A percentile compares a stretch with the other conserved stretches of the same genome.
phyloP scores from a whole-genome alignment of 345 rosid species.

The Hirschfeldia incana region DNA sequence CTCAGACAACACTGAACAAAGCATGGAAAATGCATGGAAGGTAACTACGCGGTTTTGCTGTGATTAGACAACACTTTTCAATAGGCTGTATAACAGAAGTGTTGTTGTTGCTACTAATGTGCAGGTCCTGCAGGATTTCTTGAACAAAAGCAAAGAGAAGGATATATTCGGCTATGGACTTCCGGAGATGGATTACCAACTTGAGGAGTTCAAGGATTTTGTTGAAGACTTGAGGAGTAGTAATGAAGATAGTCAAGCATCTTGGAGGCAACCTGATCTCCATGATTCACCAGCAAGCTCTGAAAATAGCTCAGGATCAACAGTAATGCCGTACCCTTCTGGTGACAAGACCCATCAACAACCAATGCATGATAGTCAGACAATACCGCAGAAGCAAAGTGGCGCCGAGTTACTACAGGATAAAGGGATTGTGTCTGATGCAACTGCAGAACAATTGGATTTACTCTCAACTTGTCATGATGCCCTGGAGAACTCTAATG shows the following conservation, averaged over 20 bases:
- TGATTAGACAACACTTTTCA: slow-evolving; percentile 8
- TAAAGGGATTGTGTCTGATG: slow-evolving; percentile 44
- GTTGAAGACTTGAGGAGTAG: slow-evolving; percentile 60
- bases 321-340: slow-evolving; percentile 42
- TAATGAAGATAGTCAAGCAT: slow-evolving; percentile 60
- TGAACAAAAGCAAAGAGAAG: slow-evolving; percentile 65
- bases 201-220: slow-evolving; percentile 73
- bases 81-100: not conserved
- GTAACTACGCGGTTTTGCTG: slow-evolving; percentile 31
- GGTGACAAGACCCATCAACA: slow-evolving; percentile 51
- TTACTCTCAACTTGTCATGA: slow-evolving; percentile 44
- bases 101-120: slow-evolving; percentile 10
- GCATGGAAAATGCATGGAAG: slow-evolving; percentile 98
- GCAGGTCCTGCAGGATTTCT: slow-evolving; percentile 82
- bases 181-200: slow-evolving; percentile 62
- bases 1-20: slow-evolving; percentile 70
- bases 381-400: slow-evolving; percentile 43
- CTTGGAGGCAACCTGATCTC: slow-evolving; percentile 88
- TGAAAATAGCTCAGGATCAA: slow-evolving; percentile 87
- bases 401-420: slow-evolving; percentile 44
- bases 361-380: slow-evolving; percentile 41
- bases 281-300: slow-evolving; percentile 91
- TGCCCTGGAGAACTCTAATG: slow-evolving; percentile 42
- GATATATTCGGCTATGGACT: slow-evolving; percentile 51
- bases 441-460: slow-evolving; percentile 47